Base-by-base conservation (phyloP, 2,329 filamentous ascomycete genomes). In the Thermochaetoides dissita region DNA sequence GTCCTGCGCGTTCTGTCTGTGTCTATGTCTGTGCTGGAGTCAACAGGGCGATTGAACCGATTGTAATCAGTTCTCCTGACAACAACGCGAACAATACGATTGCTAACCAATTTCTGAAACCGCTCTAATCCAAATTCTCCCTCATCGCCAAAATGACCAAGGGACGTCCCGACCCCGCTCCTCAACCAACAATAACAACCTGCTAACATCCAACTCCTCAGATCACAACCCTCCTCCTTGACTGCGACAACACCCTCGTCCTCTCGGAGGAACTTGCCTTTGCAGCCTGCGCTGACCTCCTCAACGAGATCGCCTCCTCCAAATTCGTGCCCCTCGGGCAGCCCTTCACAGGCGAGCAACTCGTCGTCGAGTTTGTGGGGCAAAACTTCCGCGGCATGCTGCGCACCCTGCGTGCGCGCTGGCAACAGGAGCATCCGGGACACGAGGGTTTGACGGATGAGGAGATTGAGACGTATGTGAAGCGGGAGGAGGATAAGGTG, bases 321-420 rank as follows among this genome's bases (percentile, higher is more conserved):
- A 72, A 81, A 57, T 66, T 70, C 54, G 68, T 85, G 55, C 57
- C 69, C 28, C 46, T 55, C 46, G 51, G 61, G 30, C 69, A 76
- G 53, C 76, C 73, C 58, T 94, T 93, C 69, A 87, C 83, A 4
- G 82, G 82, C 56, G 74, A 79, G 38, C 71, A 77, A 46, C 79
- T 94, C 49, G 84, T 94, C 65, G 68, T 71, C 53, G 84, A 94
- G 65, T 94, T 93, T 56, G 85, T 94, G 53, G 87, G 88, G 55
- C 82, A 91, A 62, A 94, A 93, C 73, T 94, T 94, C 74, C 84
- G 86, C 53, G 84, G 85, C 63, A 94, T 94, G 84, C 79, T 94
- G 65, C 63, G 68, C 45, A 77, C 76, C 47, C 76, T 94, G 47
- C 79, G 87, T 63, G 66, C 76, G 61, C 81, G 83, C 62, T 79